Evolutionary conservation across 2,329 filamentous ascomycete genomes (phyloP).

Genomic region (Fusarium sororula): DNA sequence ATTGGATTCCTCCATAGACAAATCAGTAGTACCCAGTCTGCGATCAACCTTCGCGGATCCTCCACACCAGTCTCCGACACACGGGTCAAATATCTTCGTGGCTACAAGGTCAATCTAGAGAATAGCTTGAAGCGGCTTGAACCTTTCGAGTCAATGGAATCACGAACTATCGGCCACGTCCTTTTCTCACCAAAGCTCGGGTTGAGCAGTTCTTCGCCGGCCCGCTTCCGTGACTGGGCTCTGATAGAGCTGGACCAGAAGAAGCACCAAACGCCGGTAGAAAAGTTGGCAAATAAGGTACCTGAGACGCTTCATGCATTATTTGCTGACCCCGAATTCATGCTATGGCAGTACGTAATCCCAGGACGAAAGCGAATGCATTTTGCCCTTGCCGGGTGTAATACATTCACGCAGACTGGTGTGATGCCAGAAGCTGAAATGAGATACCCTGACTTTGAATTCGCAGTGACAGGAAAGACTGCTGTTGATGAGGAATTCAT

Average conservation of each 20-base stretch:
- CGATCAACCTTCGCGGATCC: fast-evolving
- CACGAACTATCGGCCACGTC: background rate
- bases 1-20: fast-evolving
- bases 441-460: background rate
- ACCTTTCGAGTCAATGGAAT: background rate
- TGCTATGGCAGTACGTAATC: fast-evolving
- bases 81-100: fast-evolving
- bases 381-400: fast-evolving
- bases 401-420: background rate
- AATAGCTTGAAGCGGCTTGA: fast-evolving
- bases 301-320: background rate
- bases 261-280: background rate
- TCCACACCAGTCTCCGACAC: fast-evolving
- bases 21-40: fast-evolving
- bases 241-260: background rate
- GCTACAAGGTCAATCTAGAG: fast-evolving
- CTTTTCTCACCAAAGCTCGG: background rate
- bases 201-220: fast-evolving
- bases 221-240: background rate
- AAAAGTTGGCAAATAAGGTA: fast-evolving
- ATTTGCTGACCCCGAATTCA: background rate
- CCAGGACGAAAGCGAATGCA: background rate
- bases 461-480: fast-evolving
- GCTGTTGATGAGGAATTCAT: background rate
- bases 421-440: background rate